Conservation (phyloP, 306 rosid species). For the Cyclanthera cordifolia region DNA sequence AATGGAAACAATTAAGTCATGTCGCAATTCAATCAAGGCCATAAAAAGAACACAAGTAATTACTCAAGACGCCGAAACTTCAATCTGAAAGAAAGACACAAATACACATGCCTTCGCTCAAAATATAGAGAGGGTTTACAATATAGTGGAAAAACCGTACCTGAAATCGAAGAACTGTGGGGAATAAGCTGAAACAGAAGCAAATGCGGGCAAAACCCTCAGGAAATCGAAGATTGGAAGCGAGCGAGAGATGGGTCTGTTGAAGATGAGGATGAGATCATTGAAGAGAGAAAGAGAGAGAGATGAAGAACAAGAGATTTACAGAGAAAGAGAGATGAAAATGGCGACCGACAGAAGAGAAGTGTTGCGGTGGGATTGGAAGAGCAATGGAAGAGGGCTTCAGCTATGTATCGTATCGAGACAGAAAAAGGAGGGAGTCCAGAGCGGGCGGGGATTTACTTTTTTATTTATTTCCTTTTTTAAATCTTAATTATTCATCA, state of each 20-base stretch:
- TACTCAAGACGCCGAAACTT: not conserved
- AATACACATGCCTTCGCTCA: not conserved
- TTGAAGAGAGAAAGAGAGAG: not conserved
- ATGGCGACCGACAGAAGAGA: not conserved
- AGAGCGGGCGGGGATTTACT: not conserved
- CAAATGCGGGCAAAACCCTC: conserved; percentile 8
- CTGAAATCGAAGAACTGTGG: not conserved
- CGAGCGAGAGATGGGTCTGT: not conserved
- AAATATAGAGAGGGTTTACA: not conserved
- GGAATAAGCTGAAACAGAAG: not conserved
- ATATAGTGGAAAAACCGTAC: not conserved
- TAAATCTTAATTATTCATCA: too few relatives aligned
- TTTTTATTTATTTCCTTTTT: too few relatives aligned
- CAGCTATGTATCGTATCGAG: not conserved
- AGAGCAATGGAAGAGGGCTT: not conserved
- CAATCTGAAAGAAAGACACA: not conserved
- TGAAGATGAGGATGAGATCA: not conserved
- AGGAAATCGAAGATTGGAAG: not conserved
- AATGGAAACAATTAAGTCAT: not conserved
- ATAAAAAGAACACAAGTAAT: not conserved
- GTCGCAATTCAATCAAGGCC: not conserved
- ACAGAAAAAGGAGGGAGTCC: not conserved
- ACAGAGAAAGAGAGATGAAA: not conserved
- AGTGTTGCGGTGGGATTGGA: not conserved
- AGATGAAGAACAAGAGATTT: not conserved